Evolutionary conservation across 2,329 filamentous ascomycete species (phyloP), one percentile per base, ranked within the genome.

Genomic region (Cladobotryum protrusum): DNA sequence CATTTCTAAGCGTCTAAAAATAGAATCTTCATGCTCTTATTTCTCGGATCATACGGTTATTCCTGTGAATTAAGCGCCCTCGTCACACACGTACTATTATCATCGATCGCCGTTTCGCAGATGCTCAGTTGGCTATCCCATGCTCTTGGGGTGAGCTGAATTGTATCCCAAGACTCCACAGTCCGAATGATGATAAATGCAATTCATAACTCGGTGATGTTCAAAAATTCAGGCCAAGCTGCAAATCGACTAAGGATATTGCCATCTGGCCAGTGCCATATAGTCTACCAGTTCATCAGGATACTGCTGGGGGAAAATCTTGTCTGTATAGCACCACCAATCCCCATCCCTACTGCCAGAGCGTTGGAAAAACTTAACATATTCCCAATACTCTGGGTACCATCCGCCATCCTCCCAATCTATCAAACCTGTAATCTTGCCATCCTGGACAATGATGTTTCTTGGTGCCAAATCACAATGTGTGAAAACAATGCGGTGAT

Each of bases 341-440:
- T 57, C 57, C 9, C 47, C 42, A 4, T 56, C 50, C 11, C 24
- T 45, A 29, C 6, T 8, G 24, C 24, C 24, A 43, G 43, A n/a
- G 44, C 58, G 56, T 20, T 61, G 53, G 24, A 62, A 64, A 51
- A 67, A 65, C 32, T 66, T 65, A 41, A 63, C 57, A 43, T 67
- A 67, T 40, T 68, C 66, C 65, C 65, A 76, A 45, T 68, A 70
- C n/a, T 63, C 59, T 2, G 72, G 72, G 56, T 71, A 75, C 71
- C 70, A 77, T 1, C 72, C 72, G 18, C 69, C 62, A 29, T 66
- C 63, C 55, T 77, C 73, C 73, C 73, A 77, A 54, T 76, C 74
- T 19, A 77, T 49, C 19, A 76, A 65, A 3, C 66, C 73, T 39
- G 62, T 62, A 14, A 75, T 61, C 7, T 65, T 59, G 14, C 67